Base-by-base conservation (phyloP, 495 filamentous ascomycete genomes). In the Penicillium salamii region DNA sequence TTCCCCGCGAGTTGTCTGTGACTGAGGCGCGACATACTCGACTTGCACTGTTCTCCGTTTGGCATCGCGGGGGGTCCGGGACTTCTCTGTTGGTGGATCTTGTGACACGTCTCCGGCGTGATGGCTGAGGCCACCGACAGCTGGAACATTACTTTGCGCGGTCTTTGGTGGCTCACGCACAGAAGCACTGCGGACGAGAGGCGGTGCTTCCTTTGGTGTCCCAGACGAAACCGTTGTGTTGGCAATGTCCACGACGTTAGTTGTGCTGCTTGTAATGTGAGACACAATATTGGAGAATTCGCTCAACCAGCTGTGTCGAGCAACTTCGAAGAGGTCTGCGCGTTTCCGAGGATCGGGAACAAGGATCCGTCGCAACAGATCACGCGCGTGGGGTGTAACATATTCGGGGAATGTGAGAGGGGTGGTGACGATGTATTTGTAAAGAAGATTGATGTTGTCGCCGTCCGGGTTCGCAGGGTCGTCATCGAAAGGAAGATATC, bases 341-440 rank as follows among this genome's bases (percentile, higher is more conserved):
- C 93, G 83, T 70, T 93, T 95, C 45, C 93, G 79, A 14, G 93
- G 93, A 61, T 97, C 91, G 0, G 93, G 91, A n/a, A 99, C 93
- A 24, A 99, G 76, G 29, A 99, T 97, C 34, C 95, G 82, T 49
- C 91, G 81, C 23, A 99, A 72, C 1, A 99, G 78, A 68, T 99
- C 93, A 47, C 93, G 82, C 15, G 93, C 92, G 68, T 99, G 95
- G 5, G 95, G 93, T 11, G 93, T 96, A 35, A 99, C 93, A 67
- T 98, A 97, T 85, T 98, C 93, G 32, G 93, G 93, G 66, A 98
- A 98, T 4, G 93, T 97, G 33, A 99, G 82, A 39, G 92, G 90
- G 5, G 93, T 97, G 33, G 91, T 95, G 47, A 96, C 91, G 55
- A 99, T 99, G 72, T 99, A 99, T 72, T 96, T 97, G 77, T 99